Evolutionary conservation across 2,329 filamentous ascomycete genomes (phyloP).

Genomic region (Colletotrichum sp.): DNA sequence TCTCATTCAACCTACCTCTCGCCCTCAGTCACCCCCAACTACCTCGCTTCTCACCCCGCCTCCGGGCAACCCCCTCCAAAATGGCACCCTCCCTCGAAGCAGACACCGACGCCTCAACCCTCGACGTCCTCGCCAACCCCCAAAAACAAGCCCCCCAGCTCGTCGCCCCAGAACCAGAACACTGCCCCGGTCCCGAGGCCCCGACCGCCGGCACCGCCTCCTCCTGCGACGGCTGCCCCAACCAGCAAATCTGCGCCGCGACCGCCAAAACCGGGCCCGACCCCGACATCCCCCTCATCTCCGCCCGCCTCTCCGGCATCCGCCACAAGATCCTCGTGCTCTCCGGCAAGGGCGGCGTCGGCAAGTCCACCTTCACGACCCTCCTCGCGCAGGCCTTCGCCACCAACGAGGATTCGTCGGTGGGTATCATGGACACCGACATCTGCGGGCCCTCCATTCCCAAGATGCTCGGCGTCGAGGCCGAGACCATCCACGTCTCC

Average conservation of each 20-base stretch:
- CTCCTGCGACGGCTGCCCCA: slow-evolving; percentile 93
- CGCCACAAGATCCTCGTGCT: slow-evolving; percentile 93
- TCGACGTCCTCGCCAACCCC: slow-evolving; percentile 76
- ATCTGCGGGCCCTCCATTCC: slow-evolving; percentile 96
- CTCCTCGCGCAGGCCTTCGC: slow-evolving; percentile 91
- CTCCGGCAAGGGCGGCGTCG: slow-evolving; percentile 94
- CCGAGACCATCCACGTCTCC: slow-evolving; percentile 91
- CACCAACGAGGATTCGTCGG: slow-evolving; percentile 74
- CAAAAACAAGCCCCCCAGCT: slow-evolving; percentile 82
- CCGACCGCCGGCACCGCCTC: slow-evolving; percentile 73
- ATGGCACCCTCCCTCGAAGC: slow-evolving; percentile 88
- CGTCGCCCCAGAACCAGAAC: slow-evolving; percentile 93
- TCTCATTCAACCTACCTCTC: not conserved
- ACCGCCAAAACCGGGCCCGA: slow-evolving; percentile 89
- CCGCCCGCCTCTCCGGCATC: slow-evolving; percentile 79
- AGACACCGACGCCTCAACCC: slow-evolving; percentile 70
- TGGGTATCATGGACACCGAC: slow-evolving; percentile 98
- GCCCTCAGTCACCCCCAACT: not conserved
- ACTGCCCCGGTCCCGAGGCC: slow-evolving; percentile 91
- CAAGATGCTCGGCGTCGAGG: slow-evolving; percentile 98
- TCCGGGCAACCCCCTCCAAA: slow-evolving; percentile 10
- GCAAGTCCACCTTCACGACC: slow-evolving; percentile 92
- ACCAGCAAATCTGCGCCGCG: slow-evolving; percentile 93
- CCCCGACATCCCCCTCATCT: slow-evolving; percentile 89
- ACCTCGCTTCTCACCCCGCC: not conserved